These are phyloP conservation scores for Diaporthe citri DNA, from an alignment of 2,329 filamentous ascomycete genomes.

Conservation along the genomic window DNA sequence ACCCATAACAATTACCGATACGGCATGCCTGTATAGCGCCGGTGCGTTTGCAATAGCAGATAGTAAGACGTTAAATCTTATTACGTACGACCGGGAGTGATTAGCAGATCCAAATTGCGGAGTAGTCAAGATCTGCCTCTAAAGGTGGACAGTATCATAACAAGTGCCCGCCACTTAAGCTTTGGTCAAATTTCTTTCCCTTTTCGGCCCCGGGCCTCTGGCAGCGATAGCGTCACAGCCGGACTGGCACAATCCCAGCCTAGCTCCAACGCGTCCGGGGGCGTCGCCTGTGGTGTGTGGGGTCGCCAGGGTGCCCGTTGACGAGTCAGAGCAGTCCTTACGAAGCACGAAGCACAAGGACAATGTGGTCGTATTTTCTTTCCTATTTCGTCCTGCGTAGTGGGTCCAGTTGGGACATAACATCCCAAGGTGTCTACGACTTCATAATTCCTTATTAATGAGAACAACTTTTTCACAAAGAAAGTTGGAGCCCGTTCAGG, in stretches of 20 bases:
- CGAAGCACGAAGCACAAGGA: too few species aligned
- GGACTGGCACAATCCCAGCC: background rate
- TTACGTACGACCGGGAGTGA: conserved; percentile 3
- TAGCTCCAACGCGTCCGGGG: background rate
- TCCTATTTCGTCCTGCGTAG: background rate
- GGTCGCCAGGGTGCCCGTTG: background rate
- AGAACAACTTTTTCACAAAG: background rate
- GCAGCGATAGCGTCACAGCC: background rate
- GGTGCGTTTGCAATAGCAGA: background rate
- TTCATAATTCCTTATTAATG: background rate
- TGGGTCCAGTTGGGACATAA: background rate
- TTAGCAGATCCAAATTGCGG: background rate
- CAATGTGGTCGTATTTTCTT: conserved; percentile 17
- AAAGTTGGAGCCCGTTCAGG: background rate
- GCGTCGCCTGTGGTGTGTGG: background rate
- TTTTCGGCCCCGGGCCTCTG: background rate
- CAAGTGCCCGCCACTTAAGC: background rate
- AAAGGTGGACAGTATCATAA: background rate
- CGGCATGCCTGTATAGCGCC: background rate
- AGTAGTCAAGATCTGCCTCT: background rate
- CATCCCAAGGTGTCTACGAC: background rate
- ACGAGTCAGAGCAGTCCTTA: conserved; percentile 2
- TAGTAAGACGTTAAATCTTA: background rate
- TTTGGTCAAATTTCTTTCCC: conserved; percentile 24
- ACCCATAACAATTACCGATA: background rate